Conservation (phyloP, 192 early-diverging fungal genomes). For the Coemansia sp. region DNA sequence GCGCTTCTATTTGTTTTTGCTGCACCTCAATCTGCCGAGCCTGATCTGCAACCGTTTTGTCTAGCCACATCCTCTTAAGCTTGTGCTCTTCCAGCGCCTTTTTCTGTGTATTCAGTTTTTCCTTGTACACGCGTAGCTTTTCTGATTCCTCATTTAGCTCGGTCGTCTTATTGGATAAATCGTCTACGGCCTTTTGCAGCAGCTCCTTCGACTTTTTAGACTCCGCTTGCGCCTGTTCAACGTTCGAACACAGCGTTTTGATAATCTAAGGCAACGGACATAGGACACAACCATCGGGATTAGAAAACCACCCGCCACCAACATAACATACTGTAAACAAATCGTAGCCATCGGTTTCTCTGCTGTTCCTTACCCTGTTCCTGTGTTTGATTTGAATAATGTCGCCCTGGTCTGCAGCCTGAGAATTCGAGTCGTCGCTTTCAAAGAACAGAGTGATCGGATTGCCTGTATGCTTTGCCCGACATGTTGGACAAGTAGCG, state of each 20-base stretch:
- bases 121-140: slow-evolving; percentile 4
- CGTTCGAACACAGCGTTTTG: slow-evolving; percentile 37
- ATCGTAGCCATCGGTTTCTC: neutral
- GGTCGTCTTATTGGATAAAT: neutral
- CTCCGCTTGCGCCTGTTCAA: slow-evolving; percentile 27
- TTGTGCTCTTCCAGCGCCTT: slow-evolving; percentile 15
- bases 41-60: slow-evolving; percentile 28
- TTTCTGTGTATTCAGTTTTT: slow-evolving; percentile 7
- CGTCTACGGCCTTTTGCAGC: neutral
- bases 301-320: neutral
- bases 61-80: slow-evolving; percentile 13
- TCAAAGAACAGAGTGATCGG: slow-evolving; percentile 39
- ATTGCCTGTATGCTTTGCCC: slow-evolving; percentile 22
- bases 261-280: slow-evolving; percentile 15
- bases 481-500: slow-evolving; percentile 46
- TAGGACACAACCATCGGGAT: neutral
- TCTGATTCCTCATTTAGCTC: neutral
- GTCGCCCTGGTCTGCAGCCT: slow-evolving; percentile 2
- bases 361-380: slow-evolving; percentile 2
- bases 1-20: neutral
- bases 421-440: slow-evolving; percentile 7
- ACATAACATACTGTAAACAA: neutral
- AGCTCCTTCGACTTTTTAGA: slow-evolving; percentile 10
- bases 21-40: slow-evolving; percentile 25
- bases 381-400: slow-evolving; percentile 14